Conservation (phyloP, 176 grass and related monocot genomes). For the Oryza longistaminata region DNA sequence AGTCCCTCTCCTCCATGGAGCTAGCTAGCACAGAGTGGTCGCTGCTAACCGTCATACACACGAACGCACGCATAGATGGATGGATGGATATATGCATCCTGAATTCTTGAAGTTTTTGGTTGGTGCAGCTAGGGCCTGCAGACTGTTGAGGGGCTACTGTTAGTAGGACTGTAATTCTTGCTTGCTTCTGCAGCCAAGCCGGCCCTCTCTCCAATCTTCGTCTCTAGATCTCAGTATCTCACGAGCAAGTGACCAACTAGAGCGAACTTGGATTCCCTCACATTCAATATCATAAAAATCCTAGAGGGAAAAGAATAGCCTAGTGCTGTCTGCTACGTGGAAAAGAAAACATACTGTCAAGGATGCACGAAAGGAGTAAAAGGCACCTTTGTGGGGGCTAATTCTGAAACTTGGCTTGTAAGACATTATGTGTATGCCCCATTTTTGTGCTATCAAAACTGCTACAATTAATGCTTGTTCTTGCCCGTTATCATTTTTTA, state of each 20-base stretch:
- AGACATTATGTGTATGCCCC: neutral
- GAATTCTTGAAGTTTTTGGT: constrained; percentile 21
- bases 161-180: constrained; percentile 44
- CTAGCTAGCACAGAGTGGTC: neutral
- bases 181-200: constrained; percentile 43
- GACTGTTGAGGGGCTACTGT: constrained; percentile 31
- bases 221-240: neutral
- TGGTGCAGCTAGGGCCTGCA: constrained; percentile 3
- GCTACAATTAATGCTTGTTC: neutral
- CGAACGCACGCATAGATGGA: too few relatives aligned
- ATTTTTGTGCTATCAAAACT: neutral
- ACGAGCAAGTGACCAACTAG: neutral
- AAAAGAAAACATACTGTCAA: neutral
- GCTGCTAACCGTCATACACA: too few relatives aligned
- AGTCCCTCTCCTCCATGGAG: neutral
- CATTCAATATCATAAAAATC: neutral
- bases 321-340: neutral
- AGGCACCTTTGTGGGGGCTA: constrained; percentile 7
- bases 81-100: too few relatives aligned
- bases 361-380: neutral
- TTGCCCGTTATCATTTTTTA: neutral
- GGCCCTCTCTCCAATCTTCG: constrained; percentile 18
- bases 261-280: neutral
- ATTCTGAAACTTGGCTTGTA: constrained; percentile 15
- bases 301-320: neutral